A percentile compares a stretch with the other conserved stretches of the same genome.
Evolutionary conservation across 495 filamentous ascomycete genomes (phyloP).

Genomic region (Penicillium bialowiezense): DNA sequence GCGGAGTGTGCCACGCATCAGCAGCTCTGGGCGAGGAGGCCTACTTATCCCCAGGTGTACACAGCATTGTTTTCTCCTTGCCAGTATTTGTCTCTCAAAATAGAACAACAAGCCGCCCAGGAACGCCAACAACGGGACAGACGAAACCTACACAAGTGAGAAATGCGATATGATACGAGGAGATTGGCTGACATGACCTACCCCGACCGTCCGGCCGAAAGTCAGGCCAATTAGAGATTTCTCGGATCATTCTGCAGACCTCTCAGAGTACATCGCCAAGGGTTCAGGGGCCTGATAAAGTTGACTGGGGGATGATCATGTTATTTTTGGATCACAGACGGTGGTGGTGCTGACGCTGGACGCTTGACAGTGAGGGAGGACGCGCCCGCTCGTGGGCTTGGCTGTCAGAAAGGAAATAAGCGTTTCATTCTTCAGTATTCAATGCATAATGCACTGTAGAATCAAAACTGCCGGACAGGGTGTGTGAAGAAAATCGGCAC

Average conservation of each 20-base stretch:
- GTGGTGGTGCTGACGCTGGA: not conserved
- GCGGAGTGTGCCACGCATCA: too few species aligned
- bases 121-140: not conserved
- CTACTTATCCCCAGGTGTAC: too few species aligned
- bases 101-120: slow-evolving; percentile 6
- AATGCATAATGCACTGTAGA: too few species aligned
- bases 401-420: too few species aligned
- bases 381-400: too few species aligned
- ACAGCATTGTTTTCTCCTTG: too few species aligned
- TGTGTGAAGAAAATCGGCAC: too few species aligned
- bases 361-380: too few species aligned
- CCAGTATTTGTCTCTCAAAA: slow-evolving; percentile 3
- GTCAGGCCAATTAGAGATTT: not conserved
- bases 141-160: not conserved
- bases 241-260: slow-evolving; percentile 4
- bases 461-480: too few species aligned
- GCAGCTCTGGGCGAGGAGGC: too few species aligned
- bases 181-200: not conserved
- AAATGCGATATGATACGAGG: slow-evolving; percentile 4
- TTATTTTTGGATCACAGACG: slow-evolving; percentile 15
- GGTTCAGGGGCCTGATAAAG: slow-evolving; percentile 3
- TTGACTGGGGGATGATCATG: not conserved
- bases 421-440: too few species aligned
- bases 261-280: slow-evolving; percentile 27
- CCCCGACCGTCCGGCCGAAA: not conserved